Base-by-base conservation (phyloP, 2,329 filamentous ascomycete genomes). In the Fonsecaea pedrosoi region DNA sequence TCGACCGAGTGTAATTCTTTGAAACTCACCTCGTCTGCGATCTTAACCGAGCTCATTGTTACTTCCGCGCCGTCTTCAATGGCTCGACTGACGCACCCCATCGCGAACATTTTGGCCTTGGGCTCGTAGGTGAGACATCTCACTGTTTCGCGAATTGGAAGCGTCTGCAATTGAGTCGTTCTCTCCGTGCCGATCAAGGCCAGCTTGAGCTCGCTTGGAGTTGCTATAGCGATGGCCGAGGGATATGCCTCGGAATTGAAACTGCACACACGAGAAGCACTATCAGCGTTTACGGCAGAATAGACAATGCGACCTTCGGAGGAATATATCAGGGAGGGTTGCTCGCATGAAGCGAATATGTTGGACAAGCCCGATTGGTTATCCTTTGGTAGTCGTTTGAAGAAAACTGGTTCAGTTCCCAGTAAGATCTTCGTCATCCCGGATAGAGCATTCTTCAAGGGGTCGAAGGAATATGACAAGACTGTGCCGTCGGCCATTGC, bases 401-500 rank as follows among this genome's bases (percentile, higher is more conserved):
- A 89, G 13, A 87, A 88, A 1, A 94, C 91, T 72, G 96, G 91
- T 67, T 93, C 90, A 13, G 91, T 94, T 30, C 95, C 94, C 12
- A 99, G 82, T 1, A 94, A 88, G 30, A 96, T 89, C 73, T 89
- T 93, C 76, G 94, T 97, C 69, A 90, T 88, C 0, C 87, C 85
- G 0, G 88, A 89, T 2, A 98, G 80, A 0, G 86, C 81, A 67
- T 86, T 86, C n/a, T 86, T 85, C 0, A 79, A 73, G 0, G 82
- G 78, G 37, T 91, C 86, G 40, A 97, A 85, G 37, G 88, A 86
- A 75, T 94, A 98, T 0, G 91, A 95, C 59, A 96, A 85, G 0
- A 99, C 91, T 68, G 91, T 92, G 3, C 95, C 95, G 78, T 98
- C 94, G 56, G 96, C 92, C 86, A 97, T 91, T 12, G 94, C 91